Base-by-base conservation (phyloP, 1,139 yeast genomes). In the Yamadazyma sp. region DNA sequence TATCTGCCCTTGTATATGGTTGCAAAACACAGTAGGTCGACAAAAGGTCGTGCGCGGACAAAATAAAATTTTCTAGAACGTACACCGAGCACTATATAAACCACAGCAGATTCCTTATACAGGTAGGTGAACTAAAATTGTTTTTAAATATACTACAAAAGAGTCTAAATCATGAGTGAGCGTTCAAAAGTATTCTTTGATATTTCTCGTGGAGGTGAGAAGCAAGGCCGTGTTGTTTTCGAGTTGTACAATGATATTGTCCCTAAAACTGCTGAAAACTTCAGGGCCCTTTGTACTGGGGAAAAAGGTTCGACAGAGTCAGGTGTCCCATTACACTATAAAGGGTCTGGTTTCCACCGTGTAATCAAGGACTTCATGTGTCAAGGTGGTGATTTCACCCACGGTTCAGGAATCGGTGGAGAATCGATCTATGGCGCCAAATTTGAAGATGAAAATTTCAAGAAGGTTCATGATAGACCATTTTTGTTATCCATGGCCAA, bases 361-460 rank as follows among this genome's bases (percentile, higher is more conserved):
- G 94, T 94, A 25, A 94, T 94, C 61, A 85, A 86, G 59, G 80
- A 79, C 38, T 89, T 89, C 60, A 91, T 91, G 97, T 77, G 87
- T 54, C 98, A 89, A 67, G 97, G 97, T 61, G 98, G 98, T 55
- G 98, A 92, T 59, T 91, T 91, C 69, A 89, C 97, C 33, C 81
- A 79, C 48, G 87, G 85, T 17, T 71, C 85, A 51, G 98, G 98
- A 23, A 86, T 92, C 27, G 98, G 98, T 32, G 98, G 98, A 40
- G 95, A 86, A 62, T 85, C 95, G 23, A 91, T 89, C 50, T 92
- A 91, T 59, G 98, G 98, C 12, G 96, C 87, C 54, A 89, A 87
- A 63, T 92, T 92, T 58, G 95, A 86, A 58, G 98, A 92, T 60
- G 98, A 92, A 65, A 85, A 84, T 63, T 91, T 92, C 62, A 64